Percentiles rank a stretch among this genome's conserved stretches.
Conservation (phyloP, 805 yeast species). For the Starmera caribaea region DNA sequence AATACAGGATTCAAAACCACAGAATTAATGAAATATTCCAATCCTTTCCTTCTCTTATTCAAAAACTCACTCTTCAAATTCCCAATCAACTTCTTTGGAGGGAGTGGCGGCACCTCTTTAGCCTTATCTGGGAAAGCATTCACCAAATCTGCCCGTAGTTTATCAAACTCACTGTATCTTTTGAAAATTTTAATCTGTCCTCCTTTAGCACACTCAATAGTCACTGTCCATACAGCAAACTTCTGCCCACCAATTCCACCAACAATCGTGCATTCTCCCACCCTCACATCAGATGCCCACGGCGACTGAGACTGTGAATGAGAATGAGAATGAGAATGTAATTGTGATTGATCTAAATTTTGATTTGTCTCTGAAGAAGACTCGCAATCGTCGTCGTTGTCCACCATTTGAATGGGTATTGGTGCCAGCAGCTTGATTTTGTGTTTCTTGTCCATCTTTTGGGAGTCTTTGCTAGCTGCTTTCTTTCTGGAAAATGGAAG, state of each 20-base stretch:
- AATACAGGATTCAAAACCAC: conserved; percentile 33
- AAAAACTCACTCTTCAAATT: conserved; percentile 22
- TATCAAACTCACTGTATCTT: conserved; percentile 56
- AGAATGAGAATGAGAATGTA: neutral
- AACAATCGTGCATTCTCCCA: conserved; percentile 30
- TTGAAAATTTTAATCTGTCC: conserved; percentile 36
- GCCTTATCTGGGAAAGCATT: conserved; percentile 24
- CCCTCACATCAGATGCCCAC: conserved; percentile 31
- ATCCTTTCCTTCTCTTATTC: conserved; percentile 28
- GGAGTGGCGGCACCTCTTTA: conserved; percentile 33
- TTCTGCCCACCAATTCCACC: conserved; percentile 25
- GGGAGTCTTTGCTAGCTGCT: too few species aligned
- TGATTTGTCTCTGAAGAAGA: neutral
- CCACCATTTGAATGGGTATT: conserved; percentile 28
- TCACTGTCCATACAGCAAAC: conserved; percentile 34
- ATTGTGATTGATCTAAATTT: neutral
- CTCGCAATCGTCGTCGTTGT: conserved; percentile 8
- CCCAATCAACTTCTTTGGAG: conserved; percentile 29
- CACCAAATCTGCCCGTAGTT: conserved; percentile 30
- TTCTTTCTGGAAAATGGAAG: too few species aligned
- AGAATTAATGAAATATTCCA: conserved; percentile 35
- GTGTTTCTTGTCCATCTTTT: conserved; percentile 1
- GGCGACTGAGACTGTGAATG: conserved; percentile 3
- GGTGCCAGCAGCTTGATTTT: conserved; percentile 23
- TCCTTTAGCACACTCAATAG: conserved; percentile 24